phyloP scores from a whole-genome alignment of 805 yeast species.

The Wickerhamiella azymoides region DNA sequence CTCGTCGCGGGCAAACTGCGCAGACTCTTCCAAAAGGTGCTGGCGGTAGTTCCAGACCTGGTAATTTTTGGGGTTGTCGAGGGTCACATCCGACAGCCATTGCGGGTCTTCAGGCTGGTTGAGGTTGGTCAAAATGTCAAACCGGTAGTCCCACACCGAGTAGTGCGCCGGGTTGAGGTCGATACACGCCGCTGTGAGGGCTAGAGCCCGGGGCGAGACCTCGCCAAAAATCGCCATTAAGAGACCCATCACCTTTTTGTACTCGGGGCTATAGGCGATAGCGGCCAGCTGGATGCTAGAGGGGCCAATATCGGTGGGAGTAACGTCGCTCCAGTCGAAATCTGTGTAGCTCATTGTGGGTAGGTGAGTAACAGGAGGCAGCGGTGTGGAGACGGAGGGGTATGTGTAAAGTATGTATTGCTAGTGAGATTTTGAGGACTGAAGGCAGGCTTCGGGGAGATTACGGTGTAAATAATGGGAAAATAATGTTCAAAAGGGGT shows the following conservation, averaged over 20 bases:
- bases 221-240: constrained; percentile 55
- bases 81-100: constrained; percentile 68
- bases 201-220: constrained; percentile 54
- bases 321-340: constrained; percentile 26
- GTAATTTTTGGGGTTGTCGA: constrained; percentile 75
- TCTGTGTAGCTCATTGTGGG: constrained; percentile 10
- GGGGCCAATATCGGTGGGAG: constrained; percentile 22
- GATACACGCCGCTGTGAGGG: constrained; percentile 50
- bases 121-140: constrained; percentile 20
- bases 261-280: constrained; percentile 56
- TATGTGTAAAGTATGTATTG: too few relatives aligned
- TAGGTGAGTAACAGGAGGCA: not conserved
- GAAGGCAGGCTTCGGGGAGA: too few relatives aligned
- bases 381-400: too few relatives aligned
- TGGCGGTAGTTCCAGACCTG: constrained; percentile 96
- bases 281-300: constrained; percentile 24
- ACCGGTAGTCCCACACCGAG: constrained; percentile 56
- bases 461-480: too few relatives aligned
- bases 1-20: constrained; percentile 35
- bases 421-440: too few relatives aligned
- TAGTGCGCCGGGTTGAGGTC: constrained; percentile 75
- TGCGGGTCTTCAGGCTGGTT: constrained; percentile 41
- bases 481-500: too few relatives aligned
- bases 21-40: constrained; percentile 32
- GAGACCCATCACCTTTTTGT: constrained; percentile 44